These are phyloP conservation scores for Aspergillus eucalypticola DNA, from an alignment of 2,329 filamentous ascomycete species.

Conservation along the genomic window DNA sequence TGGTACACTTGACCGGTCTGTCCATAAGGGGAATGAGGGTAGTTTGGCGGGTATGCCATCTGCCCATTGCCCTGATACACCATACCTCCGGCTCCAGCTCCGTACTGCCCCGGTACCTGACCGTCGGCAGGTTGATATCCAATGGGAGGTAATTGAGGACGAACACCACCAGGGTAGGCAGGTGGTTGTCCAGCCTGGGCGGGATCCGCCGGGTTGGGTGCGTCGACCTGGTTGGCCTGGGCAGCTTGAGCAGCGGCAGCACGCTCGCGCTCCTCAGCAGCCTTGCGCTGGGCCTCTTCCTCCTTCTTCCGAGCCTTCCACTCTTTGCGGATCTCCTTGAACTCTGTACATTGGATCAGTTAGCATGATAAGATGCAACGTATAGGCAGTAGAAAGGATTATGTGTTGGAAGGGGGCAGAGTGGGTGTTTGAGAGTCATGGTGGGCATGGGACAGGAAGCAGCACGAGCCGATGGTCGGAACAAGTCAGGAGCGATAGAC, in stretches of 20 bases:
- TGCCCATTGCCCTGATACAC: slow-evolving; percentile 53
- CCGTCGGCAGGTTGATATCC: slow-evolving; percentile 65
- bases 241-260: slow-evolving; percentile 59
- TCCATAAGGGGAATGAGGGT: slow-evolving; percentile 53
- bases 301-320: slow-evolving; percentile 99
- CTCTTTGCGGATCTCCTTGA: slow-evolving; percentile 98
- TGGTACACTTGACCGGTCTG: slow-evolving; percentile 54
- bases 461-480: slow-evolving; percentile 21
- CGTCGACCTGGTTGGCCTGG: slow-evolving; percentile 43
- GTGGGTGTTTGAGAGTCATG: neutral
- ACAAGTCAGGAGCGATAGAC: slow-evolving; percentile 19
- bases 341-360: slow-evolving; percentile 62
- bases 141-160: slow-evolving; percentile 72
- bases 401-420: neutral
- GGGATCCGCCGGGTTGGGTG: slow-evolving; percentile 53
- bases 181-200: slow-evolving; percentile 44
- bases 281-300: slow-evolving; percentile 86
- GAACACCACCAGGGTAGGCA: slow-evolving; percentile 52
- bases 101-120: slow-evolving; percentile 63
- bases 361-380: slow-evolving; percentile 12
- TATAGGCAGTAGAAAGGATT: too few relatives aligned
- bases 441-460: slow-evolving; percentile 5
- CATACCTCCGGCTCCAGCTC: slow-evolving; percentile 55
- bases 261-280: slow-evolving; percentile 80
- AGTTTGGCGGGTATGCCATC: slow-evolving; percentile 50